Conservation (phyloP, 108 stramenopile genomes). For the Chaetoceros muelleri region DNA sequence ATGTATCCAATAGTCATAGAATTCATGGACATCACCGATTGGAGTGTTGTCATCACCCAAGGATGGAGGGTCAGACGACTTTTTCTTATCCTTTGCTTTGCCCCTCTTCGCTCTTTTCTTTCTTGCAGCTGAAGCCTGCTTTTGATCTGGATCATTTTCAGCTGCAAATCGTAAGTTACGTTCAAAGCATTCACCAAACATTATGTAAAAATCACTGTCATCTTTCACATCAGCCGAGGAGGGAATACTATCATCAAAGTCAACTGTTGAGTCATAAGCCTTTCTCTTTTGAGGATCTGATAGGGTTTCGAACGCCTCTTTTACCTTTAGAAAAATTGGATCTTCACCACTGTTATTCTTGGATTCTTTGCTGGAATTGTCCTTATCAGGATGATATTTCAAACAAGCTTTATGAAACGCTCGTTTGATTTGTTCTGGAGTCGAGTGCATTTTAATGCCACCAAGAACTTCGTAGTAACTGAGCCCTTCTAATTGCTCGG, state of each 20-base stretch:
- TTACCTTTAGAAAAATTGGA: slow-evolving; percentile 89
- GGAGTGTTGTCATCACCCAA: slow-evolving; percentile 85
- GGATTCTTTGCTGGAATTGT: background rate
- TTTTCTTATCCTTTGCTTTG: slow-evolving; percentile 9
- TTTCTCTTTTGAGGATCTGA: slow-evolving; percentile 63
- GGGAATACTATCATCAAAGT: slow-evolving; percentile 95
- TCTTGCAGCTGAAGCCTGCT: slow-evolving; percentile 1
- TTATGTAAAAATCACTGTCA: slow-evolving; percentile 41
- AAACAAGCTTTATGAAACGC: slow-evolving; percentile 79
- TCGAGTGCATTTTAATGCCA: slow-evolving; percentile 40
- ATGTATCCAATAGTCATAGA: slow-evolving; percentile 95
- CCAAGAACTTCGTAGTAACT: slow-evolving; percentile 63
- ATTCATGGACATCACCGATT: slow-evolving; percentile 78
- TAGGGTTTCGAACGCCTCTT: slow-evolving; percentile 91
- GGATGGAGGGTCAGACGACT: slow-evolving; percentile 36
- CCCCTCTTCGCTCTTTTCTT: slow-evolving; percentile 28
- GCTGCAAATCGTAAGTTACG: slow-evolving; percentile 88
- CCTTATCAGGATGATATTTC: slow-evolving; percentile 72
- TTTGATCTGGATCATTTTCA: slow-evolving; percentile 12
- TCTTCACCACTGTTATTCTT: slow-evolving; percentile 58
- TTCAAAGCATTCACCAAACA: slow-evolving; percentile 83
- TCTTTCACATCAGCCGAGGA: slow-evolving; percentile 14
- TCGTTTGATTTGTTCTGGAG: slow-evolving; percentile 55
- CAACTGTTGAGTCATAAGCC: slow-evolving; percentile 88
- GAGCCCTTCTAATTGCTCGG: slow-evolving; percentile 36